These are phyloP conservation scores for Tolypocladium cylindrosporum DNA, from an alignment of 2,329 filamentous ascomycete species.

Conservation along the genomic window DNA sequence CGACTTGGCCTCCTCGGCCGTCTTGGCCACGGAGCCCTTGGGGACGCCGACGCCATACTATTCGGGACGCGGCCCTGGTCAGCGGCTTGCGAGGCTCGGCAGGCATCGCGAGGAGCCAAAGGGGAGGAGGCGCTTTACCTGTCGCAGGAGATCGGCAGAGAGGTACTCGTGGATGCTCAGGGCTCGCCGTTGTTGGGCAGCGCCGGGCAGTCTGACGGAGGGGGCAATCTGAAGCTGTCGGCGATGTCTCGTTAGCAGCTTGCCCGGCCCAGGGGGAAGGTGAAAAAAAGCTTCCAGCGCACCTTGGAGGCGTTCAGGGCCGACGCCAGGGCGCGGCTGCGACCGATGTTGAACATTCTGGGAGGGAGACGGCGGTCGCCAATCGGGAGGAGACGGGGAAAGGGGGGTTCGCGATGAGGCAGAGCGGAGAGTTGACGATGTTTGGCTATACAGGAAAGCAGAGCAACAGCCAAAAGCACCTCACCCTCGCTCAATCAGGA, in stretches of 20 bases:
- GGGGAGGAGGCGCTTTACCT: slow-evolving; percentile 35
- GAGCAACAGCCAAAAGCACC: slow-evolving; percentile 1
- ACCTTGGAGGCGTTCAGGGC: slow-evolving; percentile 72
- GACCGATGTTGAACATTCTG: slow-evolving; percentile 81
- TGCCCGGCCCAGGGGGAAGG: slow-evolving; percentile 3
- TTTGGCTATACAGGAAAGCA: neutral
- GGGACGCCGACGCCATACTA: slow-evolving; percentile 94
- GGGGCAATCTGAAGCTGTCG: slow-evolving; percentile 26
- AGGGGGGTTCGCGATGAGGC: slow-evolving; percentile 7
- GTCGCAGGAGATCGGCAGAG: slow-evolving; percentile 79
- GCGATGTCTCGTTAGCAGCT: slow-evolving; percentile 3
- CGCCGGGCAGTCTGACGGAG: slow-evolving; percentile 49
- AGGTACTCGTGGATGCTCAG: slow-evolving; percentile 98
- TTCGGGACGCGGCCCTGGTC: slow-evolving; percentile 4
- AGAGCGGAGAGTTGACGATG: slow-evolving; percentile 3
- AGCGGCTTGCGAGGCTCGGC: neutral
- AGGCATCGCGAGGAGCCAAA: slow-evolving; percentile 3
- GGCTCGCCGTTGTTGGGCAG: slow-evolving; percentile 71
- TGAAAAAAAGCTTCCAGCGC: slow-evolving; percentile 19
- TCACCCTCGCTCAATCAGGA: slow-evolving; percentile 10
- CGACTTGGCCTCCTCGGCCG: slow-evolving; percentile 76
- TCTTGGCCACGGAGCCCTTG: slow-evolving; percentile 77
- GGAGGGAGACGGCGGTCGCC: slow-evolving; percentile 8
- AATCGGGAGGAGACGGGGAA: slow-evolving; percentile 7
- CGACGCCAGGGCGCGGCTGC: slow-evolving; percentile 70